A percentile compares a stretch with the other conserved stretches of the same genome.
These are phyloP conservation scores for Aspergillus tubingensis DNA, from an alignment of 2,329 filamentous ascomycete species.

Conservation along the genomic window DNA sequence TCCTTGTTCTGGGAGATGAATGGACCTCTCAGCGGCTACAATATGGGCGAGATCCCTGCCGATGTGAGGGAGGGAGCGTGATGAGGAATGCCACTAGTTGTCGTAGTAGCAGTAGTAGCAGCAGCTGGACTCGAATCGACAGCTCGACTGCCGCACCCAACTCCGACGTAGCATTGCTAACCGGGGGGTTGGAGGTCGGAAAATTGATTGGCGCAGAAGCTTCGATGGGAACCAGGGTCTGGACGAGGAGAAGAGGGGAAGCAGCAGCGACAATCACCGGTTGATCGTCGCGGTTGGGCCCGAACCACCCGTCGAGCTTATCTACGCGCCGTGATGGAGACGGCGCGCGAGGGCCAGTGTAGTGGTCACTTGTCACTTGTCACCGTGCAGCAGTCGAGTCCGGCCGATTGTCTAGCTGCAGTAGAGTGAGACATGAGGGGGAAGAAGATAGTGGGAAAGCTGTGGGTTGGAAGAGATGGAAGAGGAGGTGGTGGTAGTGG, in stretches of 20 bases:
- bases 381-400: conserved; percentile 6
- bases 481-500: not conserved
- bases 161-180: not conserved
- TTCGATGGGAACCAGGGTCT: conserved; percentile 1
- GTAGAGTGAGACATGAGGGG: not conserved
- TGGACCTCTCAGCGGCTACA: not conserved
- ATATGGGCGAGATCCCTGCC: not conserved
- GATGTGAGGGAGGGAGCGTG: not conserved
- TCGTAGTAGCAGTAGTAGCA: not conserved
- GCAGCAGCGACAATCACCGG: conserved; percentile 18
- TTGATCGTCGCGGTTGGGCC: conserved; percentile 29
- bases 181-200: not conserved
- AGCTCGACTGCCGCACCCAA: not conserved
- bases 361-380: conserved; percentile 3
- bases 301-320: conserved; percentile 25
- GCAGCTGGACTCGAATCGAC: not conserved
- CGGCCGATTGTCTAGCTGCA: conserved; percentile 3
- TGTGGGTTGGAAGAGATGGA: not conserved
- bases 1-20: not conserved
- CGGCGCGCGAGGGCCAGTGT: not conserved
- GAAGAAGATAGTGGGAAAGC: not conserved
- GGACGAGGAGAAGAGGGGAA: conserved; percentile 11
- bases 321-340: conserved; percentile 25
- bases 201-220: not conserved
- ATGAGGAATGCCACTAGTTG: not conserved